A percentile compares a stretch with the other conserved stretches of the same genome.
These are phyloP conservation scores for Eimeria sp. DNA, from an alignment of 169 alveolate genomes.

Conservation along the genomic window DNA sequence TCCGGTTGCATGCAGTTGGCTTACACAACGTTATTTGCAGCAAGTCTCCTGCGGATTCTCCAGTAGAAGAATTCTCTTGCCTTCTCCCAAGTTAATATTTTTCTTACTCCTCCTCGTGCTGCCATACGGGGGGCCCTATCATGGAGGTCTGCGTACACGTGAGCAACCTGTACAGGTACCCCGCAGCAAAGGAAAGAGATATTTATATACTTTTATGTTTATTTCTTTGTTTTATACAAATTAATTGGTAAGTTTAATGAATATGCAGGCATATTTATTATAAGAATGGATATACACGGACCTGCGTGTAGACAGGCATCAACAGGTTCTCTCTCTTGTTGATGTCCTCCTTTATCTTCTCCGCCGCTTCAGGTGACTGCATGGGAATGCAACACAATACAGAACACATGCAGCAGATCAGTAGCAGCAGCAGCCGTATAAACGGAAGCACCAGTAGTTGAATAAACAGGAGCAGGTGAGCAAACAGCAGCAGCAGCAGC, in stretches of 20 bases:
- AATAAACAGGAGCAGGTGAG: neutral
- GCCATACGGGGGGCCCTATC: conserved; percentile 93
- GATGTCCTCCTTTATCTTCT: conserved; percentile 42
- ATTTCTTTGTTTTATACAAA: no score
- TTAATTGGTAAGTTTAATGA: neutral
- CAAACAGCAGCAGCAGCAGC: neutral
- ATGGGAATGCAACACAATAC: neutral
- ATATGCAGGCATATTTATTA: neutral
- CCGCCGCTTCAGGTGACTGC: conserved; percentile 72
- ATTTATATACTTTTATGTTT: no score
- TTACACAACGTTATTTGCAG: conserved; percentile 46
- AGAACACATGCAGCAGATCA: no score
- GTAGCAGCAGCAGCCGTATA: neutral
- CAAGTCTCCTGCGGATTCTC: conserved; percentile 86
- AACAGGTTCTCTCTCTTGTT: conserved; percentile 64
- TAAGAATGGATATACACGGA: neutral
- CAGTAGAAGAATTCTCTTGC: conserved; percentile 90
- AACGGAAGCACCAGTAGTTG: neutral
- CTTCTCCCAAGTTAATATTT: conserved; percentile 89
- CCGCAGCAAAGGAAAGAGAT: no score
- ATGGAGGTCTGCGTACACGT: conserved; percentile 91
- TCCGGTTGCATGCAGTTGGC: neutral
- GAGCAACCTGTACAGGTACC: conserved; percentile 86
- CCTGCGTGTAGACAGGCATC: conserved; percentile 80
- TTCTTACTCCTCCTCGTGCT: conserved; percentile 90